Percentiles rank a stretch among this genome's conserved stretches.
Evolutionary conservation across 2,329 filamentous ascomycete species (phyloP).

Genomic region (Ceratocystis ficicola): DNA sequence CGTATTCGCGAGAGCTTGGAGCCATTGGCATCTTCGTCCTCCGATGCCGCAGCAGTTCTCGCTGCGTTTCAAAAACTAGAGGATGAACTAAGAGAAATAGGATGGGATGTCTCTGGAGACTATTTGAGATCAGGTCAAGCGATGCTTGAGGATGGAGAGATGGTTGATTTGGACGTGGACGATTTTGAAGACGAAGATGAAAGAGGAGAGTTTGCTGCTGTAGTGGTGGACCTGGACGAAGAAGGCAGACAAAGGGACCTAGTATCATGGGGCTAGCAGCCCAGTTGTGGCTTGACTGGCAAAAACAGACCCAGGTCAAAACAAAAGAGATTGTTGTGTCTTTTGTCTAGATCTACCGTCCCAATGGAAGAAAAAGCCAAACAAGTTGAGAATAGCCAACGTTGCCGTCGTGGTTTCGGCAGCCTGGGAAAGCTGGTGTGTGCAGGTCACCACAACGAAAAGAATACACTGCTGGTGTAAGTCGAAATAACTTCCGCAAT

Average conservation of each 20-base stretch:
- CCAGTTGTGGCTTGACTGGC: background rate
- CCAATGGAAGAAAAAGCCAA: background rate
- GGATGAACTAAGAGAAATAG: slow-evolving; percentile 38
- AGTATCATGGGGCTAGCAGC: slow-evolving; percentile 35
- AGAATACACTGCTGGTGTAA: no score
- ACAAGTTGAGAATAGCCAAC: background rate
- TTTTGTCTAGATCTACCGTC: background rate
- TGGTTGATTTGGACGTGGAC: slow-evolving; percentile 36
- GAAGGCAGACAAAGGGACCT: slow-evolving; percentile 40
- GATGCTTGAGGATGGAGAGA: slow-evolving; percentile 43
- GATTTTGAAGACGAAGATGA: slow-evolving; percentile 45
- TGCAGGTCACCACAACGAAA: background rate
- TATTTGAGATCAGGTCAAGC: slow-evolving; percentile 38
- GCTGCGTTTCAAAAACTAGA: slow-evolving; percentile 38
- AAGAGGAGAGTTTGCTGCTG: slow-evolving; percentile 41
- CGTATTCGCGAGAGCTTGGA: slow-evolving; percentile 39
- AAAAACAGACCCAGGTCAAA: background rate
- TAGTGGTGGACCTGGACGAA: slow-evolving; percentile 42
- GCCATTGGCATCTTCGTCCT: slow-evolving; percentile 26
- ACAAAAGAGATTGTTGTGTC: background rate
- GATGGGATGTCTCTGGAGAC: slow-evolving; percentile 44
- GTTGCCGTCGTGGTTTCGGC: background rate
- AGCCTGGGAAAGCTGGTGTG: background rate
- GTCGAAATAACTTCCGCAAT: no score
- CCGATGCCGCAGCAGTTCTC: slow-evolving; percentile 35